Evolutionary conservation across 2,329 filamentous ascomycete species (phyloP).

Genomic region (Thelonectria blattea): DNA sequence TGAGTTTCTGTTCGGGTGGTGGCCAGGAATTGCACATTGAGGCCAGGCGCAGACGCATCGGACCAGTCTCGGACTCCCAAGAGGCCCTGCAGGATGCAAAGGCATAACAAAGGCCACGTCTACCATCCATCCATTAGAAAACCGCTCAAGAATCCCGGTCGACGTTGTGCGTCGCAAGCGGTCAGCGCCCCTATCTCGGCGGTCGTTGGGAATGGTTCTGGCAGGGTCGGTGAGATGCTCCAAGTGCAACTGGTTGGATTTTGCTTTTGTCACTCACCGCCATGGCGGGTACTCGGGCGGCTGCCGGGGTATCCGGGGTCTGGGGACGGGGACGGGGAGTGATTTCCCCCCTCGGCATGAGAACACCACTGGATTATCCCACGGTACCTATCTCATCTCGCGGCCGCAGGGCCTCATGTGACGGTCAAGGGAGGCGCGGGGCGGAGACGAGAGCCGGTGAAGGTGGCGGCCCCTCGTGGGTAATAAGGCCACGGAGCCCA

Average conservation of each 20-base stretch:
- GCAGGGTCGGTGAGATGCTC: slow-evolving; percentile 30
- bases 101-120: slow-evolving; percentile 16
- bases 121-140: slow-evolving; percentile 16
- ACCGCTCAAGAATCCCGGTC: slow-evolving; percentile 15
- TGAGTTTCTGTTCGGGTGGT: slow-evolving; percentile 2
- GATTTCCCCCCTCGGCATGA: slow-evolving; percentile 12
- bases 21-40: slow-evolving; percentile 7
- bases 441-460: slow-evolving; percentile 11
- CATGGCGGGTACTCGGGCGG: slow-evolving; percentile 28
- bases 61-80: slow-evolving; percentile 18
- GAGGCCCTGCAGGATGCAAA: slow-evolving; percentile 22
- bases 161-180: slow-evolving; percentile 26
- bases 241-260: slow-evolving; percentile 19
- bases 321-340: slow-evolving; percentile 22
- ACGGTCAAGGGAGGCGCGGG: slow-evolving; percentile 29
- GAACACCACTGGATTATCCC: slow-evolving; percentile 22
- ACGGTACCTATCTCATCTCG: slow-evolving; percentile 32
- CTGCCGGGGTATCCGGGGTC: slow-evolving; percentile 30
- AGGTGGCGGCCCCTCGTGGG: slow-evolving; percentile 19
- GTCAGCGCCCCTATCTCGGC: slow-evolving; percentile 27
- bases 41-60: slow-evolving; percentile 13
- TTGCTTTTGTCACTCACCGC: slow-evolving; percentile 38
- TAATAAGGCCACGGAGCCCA: slow-evolving; percentile 14
- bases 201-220: slow-evolving; percentile 23
- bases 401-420: slow-evolving; percentile 37